Percentiles rank a stretch among this genome's conserved stretches.
Conservation (phyloP, 225 moss, liverwort and hornwort genomes). For the Polytrichum commune region DNA sequence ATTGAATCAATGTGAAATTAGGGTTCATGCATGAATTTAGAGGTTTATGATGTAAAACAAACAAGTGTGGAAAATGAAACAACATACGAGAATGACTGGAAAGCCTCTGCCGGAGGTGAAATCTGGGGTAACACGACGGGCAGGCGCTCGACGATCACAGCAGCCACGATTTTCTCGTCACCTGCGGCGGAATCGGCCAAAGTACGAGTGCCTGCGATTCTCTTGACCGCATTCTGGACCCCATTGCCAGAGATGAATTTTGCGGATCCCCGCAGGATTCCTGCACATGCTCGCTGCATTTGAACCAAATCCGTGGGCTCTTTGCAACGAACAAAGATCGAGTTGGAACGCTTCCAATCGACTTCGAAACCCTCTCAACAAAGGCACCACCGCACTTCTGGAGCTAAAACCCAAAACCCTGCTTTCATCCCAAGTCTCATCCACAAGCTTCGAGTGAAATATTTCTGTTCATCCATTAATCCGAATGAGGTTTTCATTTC, state of each 20-base stretch:
- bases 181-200: background rate
- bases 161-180: constrained; percentile 65
- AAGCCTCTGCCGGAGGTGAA: constrained; percentile 47
- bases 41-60: too few species aligned
- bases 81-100: constrained; percentile 82
- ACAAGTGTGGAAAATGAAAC: too few species aligned
- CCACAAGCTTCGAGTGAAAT: too few species aligned
- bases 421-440: background rate
- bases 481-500: too few species aligned
- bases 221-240: constrained; percentile 9
- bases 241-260: background rate
- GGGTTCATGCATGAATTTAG: too few species aligned
- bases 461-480: too few species aligned
- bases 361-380: background rate
- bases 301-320: background rate
- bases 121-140: constrained; percentile 73
- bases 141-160: constrained; percentile 86
- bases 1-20: too few species aligned
- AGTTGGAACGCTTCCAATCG: too few species aligned
- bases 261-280: background rate
- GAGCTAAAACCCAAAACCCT: background rate
- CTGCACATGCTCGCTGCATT: constrained; percentile 4
- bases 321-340: too few species aligned
- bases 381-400: background rate
- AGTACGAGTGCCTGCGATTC: constrained; percentile 6